These are phyloP conservation scores for Amauroascus niger DNA, from an alignment of 2,329 filamentous ascomycete genomes.

Conservation along the genomic window DNA sequence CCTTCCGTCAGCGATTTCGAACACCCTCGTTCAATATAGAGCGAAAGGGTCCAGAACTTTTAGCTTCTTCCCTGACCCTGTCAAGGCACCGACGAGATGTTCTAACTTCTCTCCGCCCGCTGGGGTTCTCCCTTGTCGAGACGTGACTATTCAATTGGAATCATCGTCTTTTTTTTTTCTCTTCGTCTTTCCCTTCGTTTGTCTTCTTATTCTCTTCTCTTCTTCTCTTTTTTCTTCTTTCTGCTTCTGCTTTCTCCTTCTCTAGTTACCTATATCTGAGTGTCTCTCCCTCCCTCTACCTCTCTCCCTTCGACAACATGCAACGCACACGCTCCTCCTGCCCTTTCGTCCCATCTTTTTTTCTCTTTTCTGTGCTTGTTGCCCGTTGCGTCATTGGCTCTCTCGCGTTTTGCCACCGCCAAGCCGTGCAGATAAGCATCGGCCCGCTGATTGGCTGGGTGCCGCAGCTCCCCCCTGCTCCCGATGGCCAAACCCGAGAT, in stretches of 20 bases:
- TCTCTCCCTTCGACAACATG: background rate
- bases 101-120: background rate
- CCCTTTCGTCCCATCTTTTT: background rate
- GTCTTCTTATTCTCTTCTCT: background rate
- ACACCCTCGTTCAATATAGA: too few species aligned
- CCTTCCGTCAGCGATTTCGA: too few species aligned
- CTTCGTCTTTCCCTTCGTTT: background rate
- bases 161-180: background rate
- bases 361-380: background rate
- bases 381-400: background rate
- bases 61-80: conserved; percentile 1
- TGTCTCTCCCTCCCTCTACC: too few species aligned
- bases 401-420: background rate
- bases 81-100: background rate
- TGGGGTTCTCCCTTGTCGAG: background rate
- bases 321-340: background rate
- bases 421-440: conserved; percentile 1
- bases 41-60: too few species aligned
- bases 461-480: conserved; percentile 6
- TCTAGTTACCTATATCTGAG: too few species aligned
- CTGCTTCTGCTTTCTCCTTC: too few species aligned
- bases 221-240: too few species aligned
- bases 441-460: conserved; percentile 3
- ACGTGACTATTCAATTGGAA: too few species aligned
- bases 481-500: conserved; percentile 4